phyloP scores from a whole-genome alignment of 192 early-diverging fungal genomes.

The Coemansia reversa region DNA sequence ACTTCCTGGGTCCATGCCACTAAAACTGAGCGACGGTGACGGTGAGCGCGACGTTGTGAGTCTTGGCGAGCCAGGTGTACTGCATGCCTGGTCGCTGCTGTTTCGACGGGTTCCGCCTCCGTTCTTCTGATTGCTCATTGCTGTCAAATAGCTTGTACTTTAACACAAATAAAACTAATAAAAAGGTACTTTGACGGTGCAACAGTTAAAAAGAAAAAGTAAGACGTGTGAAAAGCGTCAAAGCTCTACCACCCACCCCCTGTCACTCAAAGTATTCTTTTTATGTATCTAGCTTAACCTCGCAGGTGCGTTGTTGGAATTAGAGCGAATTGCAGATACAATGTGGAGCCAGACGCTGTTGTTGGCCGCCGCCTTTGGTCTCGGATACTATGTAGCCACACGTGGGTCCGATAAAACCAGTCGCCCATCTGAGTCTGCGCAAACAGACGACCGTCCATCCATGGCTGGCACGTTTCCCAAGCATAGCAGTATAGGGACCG shows the following conservation, averaged over 20 bases:
- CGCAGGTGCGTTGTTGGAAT: background rate
- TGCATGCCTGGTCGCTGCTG: slow-evolving; percentile 24
- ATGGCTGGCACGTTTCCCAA: slow-evolving; percentile 23
- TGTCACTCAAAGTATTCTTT: background rate
- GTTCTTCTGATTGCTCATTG: slow-evolving; percentile 23
- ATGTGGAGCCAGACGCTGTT: slow-evolving; percentile 32
- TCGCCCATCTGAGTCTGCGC: background rate
- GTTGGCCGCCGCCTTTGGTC: slow-evolving; percentile 20
- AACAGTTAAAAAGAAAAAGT: background rate
- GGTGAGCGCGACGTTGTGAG: slow-evolving; percentile 31
- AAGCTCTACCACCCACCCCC: background rate
- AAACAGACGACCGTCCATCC: background rate
- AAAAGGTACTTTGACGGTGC: slow-evolving; percentile 1
- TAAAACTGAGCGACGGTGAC: slow-evolving; percentile 23
- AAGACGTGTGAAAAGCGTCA: background rate
- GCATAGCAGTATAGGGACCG: background rate
- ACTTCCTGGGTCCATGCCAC: slow-evolving; percentile 34
- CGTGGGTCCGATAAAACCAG: slow-evolving; percentile 1
- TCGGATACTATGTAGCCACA: slow-evolving; percentile 35
- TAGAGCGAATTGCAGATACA: background rate
- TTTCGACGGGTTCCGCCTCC: slow-evolving; percentile 3
- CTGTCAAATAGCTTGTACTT: background rate
- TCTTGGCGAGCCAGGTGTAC: slow-evolving; percentile 37
- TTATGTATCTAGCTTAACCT: background rate
- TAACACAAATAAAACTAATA: slow-evolving; percentile 8